Evolutionary conservation across 2,329 filamentous ascomycete genomes (phyloP).

Genomic region (Botrytis elliptica): DNA sequence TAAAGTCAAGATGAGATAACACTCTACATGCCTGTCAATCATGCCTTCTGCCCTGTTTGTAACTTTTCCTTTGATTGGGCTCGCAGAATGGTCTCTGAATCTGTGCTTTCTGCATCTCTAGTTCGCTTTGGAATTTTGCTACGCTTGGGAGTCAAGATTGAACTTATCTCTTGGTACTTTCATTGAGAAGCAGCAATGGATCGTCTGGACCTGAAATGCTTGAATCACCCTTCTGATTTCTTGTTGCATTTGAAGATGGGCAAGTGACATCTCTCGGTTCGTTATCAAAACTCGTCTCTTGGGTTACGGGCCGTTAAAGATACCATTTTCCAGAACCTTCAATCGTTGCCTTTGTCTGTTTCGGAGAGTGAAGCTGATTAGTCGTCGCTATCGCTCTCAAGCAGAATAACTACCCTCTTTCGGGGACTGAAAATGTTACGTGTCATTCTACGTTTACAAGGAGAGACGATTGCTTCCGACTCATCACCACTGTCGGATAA

Average conservation of each 20-base stretch:
- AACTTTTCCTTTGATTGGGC: neutral
- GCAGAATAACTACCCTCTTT: neutral
- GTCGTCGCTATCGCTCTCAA: neutral
- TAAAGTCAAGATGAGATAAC: neutral
- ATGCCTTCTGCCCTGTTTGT: neutral
- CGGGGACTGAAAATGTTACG: neutral
- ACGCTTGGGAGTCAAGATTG: neutral
- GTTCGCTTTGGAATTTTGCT: neutral
- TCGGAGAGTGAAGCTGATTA: neutral
- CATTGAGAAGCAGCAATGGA: neutral
- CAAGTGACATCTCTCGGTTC: neutral
- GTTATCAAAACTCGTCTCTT: neutral
- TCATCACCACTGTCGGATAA: neutral
- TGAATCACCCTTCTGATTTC: neutral
- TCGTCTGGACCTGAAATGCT: too few species aligned
- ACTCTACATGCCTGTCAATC: neutral
- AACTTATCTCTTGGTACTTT: neutral
- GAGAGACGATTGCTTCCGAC: neutral
- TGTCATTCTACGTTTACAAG: neutral
- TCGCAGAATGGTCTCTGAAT: neutral
- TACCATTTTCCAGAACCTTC: neutral
- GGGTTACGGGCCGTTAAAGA: neutral
- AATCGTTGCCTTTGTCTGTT: neutral
- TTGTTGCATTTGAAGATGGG: neutral
- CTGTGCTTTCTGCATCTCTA: neutral